These are phyloP conservation scores for Pseudocercospora fijiensis DNA, from an alignment of 2,329 filamentous ascomycete genomes.

Conservation along the genomic window DNA sequence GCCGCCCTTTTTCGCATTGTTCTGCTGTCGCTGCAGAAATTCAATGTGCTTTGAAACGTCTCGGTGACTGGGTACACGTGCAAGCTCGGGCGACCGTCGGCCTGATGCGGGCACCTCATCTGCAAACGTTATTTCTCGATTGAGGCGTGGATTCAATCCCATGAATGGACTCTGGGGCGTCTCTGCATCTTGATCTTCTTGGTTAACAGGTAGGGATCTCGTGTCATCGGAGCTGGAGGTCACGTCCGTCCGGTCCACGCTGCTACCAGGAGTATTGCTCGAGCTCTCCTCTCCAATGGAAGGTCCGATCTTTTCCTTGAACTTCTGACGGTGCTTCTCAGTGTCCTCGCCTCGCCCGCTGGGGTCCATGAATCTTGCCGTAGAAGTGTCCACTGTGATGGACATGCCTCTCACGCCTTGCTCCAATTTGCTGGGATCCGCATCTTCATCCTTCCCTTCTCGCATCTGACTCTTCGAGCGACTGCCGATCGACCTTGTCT, in stretches of 20 bases:
- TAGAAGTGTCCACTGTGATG: constrained; percentile 57
- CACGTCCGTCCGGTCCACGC: constrained; percentile 2
- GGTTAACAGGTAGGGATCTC: constrained; percentile 4
- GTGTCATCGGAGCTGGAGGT: constrained; percentile 25
- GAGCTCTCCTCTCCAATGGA: constrained; percentile 22
- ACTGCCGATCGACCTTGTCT: constrained; percentile 56
- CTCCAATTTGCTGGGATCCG: constrained; percentile 54
- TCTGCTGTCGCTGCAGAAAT: constrained; percentile 80
- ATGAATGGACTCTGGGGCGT: constrained; percentile 25
- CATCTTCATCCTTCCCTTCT: constrained; percentile 29
- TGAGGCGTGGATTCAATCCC: constrained; percentile 31
- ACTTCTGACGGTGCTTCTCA: constrained; percentile 37
- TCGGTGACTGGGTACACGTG: constrained; percentile 54
- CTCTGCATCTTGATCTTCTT: constrained; percentile 13
- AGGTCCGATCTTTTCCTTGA: constrained; percentile 47
- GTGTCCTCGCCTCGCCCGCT: constrained; percentile 53
- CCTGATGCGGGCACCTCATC: constrained; percentile 54
- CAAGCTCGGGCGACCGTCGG: constrained; percentile 43
- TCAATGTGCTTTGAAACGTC: constrained; percentile 69
- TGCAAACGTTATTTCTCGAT: constrained; percentile 65
- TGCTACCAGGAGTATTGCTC: not conserved
- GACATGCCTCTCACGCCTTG: constrained; percentile 60
- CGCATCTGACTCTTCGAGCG: constrained; percentile 24
- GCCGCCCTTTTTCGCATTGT: constrained; percentile 59
- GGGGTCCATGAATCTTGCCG: constrained; percentile 51